Evolutionary conservation across 1,284 basidiomycete species (phyloP), one percentile per base, ranked within the genome.

Genomic region (Rhodofomes roseus): DNA sequence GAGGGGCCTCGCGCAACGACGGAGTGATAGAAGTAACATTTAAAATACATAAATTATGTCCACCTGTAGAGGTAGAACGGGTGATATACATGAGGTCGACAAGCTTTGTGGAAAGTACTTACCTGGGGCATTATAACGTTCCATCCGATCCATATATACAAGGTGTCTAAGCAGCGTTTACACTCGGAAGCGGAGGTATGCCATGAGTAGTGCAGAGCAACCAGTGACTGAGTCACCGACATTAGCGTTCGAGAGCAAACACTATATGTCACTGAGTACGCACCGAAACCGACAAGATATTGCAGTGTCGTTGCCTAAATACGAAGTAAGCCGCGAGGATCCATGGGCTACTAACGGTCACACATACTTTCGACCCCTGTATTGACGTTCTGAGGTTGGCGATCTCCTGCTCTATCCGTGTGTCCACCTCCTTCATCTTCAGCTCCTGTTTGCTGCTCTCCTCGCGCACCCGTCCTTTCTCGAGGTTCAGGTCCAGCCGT

Each of bases 361-460:
- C 11, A 4, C 31, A 34, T 34, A 34, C 31, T 11, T 92, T 98
- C 58, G 93, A 92, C 25, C 92, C 90, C 72, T 98, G 95, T 57
- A 98, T 97, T 53, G 90, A 84, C 1, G 96, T 97, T 54, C 94
- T 79, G 56, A 98, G 74, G 5, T 88, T 87, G 2, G 95, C 94
- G 70, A 98, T 98, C 77, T 98, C 96, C 70, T 93, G 92, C 76
- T 99, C 96, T 68, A 99, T 98, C 67, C 95, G 79, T 1, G 96
- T 98, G 69, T 99, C 96, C 14, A 98, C 95, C 74, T 99, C 97
- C 74, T 96, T 96, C 73, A 99, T 94, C 84, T 98, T 98, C 63
- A 97, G 80, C 69, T 97, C 96, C 70, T 98, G 95, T 50, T 90
- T 87, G 60, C 89, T 90, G 61, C 88, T 90, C 78, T 99, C 96